phyloP scores from a whole-genome alignment of 805 yeast species.

The Schizosaccharomyces cryophilus region DNA sequence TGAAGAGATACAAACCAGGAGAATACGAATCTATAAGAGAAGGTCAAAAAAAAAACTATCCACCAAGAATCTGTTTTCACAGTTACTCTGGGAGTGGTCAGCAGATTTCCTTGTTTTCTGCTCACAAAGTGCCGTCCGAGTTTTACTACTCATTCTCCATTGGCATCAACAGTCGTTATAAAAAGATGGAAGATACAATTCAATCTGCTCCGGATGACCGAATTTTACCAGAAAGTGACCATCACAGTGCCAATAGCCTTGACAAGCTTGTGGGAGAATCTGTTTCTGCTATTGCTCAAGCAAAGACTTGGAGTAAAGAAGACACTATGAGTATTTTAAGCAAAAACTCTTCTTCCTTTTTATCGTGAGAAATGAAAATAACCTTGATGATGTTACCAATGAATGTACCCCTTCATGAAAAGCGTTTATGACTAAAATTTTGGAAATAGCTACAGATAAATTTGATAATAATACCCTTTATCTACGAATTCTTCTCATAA shows the following conservation, averaged over 20 bases:
- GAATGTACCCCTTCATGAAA: too few species aligned
- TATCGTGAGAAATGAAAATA: not conserved
- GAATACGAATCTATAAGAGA: slow-evolving; percentile 1
- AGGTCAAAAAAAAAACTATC: slow-evolving; percentile 2
- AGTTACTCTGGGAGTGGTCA: slow-evolving; percentile 70
- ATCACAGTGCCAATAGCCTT: slow-evolving; percentile 14
- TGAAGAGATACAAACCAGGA: not conserved
- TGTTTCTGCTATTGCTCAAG: not conserved
- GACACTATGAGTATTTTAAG: not conserved
- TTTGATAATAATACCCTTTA: too few species aligned
- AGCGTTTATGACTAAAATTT: too few species aligned
- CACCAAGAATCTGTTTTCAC: slow-evolving; percentile 35
- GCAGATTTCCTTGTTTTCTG: slow-evolving; percentile 28
- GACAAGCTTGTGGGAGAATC: slow-evolving; percentile 1
- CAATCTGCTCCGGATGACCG: slow-evolving; percentile 15
- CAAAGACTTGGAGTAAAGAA: not conserved
- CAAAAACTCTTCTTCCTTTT: not conserved
- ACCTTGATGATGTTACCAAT: too few species aligned
- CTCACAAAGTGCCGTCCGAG: slow-evolving; percentile 13
- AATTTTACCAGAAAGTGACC: slow-evolving; percentile 32
- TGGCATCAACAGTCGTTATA: slow-evolving; percentile 21
- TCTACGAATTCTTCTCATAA: too few species aligned
- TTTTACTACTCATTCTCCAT: slow-evolving; percentile 31
- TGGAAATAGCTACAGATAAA: too few species aligned
- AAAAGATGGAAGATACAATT: slow-evolving; percentile 14